These are phyloP conservation scores for Penicillium paneum DNA, from an alignment of 2,329 filamentous ascomycete genomes.

Conservation along the genomic window DNA sequence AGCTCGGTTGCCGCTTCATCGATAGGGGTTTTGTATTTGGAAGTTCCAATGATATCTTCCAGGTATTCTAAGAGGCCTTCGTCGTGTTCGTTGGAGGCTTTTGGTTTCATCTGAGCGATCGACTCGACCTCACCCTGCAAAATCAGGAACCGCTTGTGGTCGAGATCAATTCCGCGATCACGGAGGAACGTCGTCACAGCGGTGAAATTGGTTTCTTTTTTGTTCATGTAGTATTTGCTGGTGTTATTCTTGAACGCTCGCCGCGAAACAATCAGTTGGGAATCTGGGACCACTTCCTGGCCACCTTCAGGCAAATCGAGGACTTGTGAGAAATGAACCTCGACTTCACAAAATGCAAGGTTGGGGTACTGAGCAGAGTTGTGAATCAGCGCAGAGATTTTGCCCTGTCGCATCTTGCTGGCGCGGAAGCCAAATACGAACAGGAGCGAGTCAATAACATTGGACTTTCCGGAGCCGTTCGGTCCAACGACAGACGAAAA, in stretches of 20 bases:
- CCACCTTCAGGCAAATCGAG: constrained; percentile 78
- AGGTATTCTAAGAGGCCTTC: constrained; percentile 95
- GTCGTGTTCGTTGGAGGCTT: constrained; percentile 90
- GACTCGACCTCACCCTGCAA: constrained; percentile 97
- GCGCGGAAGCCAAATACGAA: constrained; percentile 99
- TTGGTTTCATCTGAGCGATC: constrained; percentile 98
- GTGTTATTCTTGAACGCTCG: constrained; percentile 96
- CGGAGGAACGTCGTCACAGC: constrained; percentile 82
- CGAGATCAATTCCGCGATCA: constrained; percentile 86
- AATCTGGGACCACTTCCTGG: constrained; percentile 75
- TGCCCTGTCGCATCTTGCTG: constrained; percentile 98
- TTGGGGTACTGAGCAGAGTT: constrained; percentile 87
- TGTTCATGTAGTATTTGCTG: constrained; percentile 97
- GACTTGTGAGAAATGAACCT: constrained; percentile 94
- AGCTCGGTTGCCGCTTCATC: constrained; percentile 90
- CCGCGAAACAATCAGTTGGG: constrained; percentile 81
- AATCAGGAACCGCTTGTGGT: constrained; percentile 97
- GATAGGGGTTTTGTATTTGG: constrained; percentile 95
- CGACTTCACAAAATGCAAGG: constrained; percentile 87
- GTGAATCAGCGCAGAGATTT: constrained; percentile 95
- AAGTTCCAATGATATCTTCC: constrained; percentile 97
- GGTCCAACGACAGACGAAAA: constrained; percentile 98
- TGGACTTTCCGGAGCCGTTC: constrained; percentile 97
- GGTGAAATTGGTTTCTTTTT: constrained; percentile 85
- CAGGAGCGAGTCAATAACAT: constrained; percentile 94